Evolutionary conservation across 2,329 filamentous ascomycete genomes (phyloP).

Genomic region (Samsoniella hepiali): DNA sequence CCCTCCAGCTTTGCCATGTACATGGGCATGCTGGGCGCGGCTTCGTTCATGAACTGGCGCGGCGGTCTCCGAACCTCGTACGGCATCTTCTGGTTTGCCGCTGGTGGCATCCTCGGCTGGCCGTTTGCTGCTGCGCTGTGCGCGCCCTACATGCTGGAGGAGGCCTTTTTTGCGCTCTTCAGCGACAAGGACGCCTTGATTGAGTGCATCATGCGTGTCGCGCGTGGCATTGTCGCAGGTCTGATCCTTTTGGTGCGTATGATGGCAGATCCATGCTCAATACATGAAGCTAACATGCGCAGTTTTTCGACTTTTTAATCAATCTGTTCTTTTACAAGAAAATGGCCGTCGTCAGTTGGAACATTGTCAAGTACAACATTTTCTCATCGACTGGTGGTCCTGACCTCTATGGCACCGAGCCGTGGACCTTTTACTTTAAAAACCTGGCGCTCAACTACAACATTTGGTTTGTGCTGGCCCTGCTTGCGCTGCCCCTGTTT

Average conservation of each 20-base stretch:
- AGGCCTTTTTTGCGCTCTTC: conserved; percentile 57
- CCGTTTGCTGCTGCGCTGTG: conserved; percentile 85
- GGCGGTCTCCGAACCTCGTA: conserved; percentile 74
- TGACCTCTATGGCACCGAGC: conserved; percentile 90
- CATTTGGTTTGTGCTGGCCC: conserved; percentile 80
- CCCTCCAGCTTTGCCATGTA: conserved; percentile 98
- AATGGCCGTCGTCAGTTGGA: conserved; percentile 74
- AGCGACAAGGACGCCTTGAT: conserved; percentile 57
- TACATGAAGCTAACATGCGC: not conserved
- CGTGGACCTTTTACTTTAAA: conserved; percentile 94
- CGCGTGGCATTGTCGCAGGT: conserved; percentile 65
- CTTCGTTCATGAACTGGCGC: conserved; percentile 87
- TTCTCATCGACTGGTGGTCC: conserved; percentile 80
- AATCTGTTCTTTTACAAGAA: conserved; percentile 86
- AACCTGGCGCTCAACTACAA: conserved; percentile 95
- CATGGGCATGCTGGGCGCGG: conserved; percentile 77
- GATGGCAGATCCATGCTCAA: not conserved
- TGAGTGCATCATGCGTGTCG: conserved; percentile 57
- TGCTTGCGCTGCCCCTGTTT: conserved; percentile 72
- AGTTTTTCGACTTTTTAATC: conserved; percentile 67
- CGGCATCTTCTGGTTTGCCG: conserved; percentile 87
- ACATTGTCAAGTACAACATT: conserved; percentile 94
- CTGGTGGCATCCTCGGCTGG: conserved; percentile 86
- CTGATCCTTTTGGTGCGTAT: conserved; percentile 64
- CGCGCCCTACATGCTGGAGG: conserved; percentile 76